These are phyloP conservation scores for Bombardia bombarda DNA, from an alignment of 495 filamentous ascomycete genomes.

Conservation along the genomic window DNA sequence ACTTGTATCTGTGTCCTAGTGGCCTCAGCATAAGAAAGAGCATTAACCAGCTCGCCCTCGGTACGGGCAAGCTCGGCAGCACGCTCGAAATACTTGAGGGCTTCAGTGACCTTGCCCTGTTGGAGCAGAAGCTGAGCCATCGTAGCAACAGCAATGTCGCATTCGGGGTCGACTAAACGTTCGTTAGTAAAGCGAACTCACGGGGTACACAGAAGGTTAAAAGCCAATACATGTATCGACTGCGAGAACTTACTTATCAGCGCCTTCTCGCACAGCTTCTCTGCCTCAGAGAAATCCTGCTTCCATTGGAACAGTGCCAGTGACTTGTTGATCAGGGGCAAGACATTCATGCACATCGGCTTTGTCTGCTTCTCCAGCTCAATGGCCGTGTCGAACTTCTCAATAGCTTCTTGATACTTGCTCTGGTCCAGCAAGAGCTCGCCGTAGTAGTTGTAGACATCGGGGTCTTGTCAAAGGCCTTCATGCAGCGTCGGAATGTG, in stretches of 20 bases:
- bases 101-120: slow-evolving; percentile 92
- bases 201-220: not conserved
- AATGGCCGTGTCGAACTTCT: slow-evolving; percentile 96
- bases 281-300: slow-evolving; percentile 88
- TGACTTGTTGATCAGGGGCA: slow-evolving; percentile 98
- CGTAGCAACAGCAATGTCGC: slow-evolving; percentile 96
- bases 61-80: slow-evolving; percentile 94
- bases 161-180: slow-evolving; percentile 87
- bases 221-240: not conserved
- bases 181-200: slow-evolving; percentile 18
- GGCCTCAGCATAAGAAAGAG: slow-evolving; percentile 93
- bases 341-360: slow-evolving; percentile 90
- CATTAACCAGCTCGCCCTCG: slow-evolving; percentile 92
- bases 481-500: slow-evolving; percentile 93
- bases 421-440: slow-evolving; percentile 96
- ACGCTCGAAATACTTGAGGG: slow-evolving; percentile 93
- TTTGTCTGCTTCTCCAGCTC: slow-evolving; percentile 95
- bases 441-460: slow-evolving; percentile 99
- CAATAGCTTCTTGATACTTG: slow-evolving; percentile 89
- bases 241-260: slow-evolving; percentile 70
- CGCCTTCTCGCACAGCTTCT: slow-evolving; percentile 94
- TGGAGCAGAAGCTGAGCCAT: slow-evolving; percentile 99
- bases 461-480: slow-evolving; percentile 93
- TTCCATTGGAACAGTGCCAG: slow-evolving; percentile 97
- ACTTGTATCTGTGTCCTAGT: slow-evolving; percentile 96